Evolutionary conservation across 495 filamentous ascomycete species (phyloP), one percentile per base, ranked within the genome.

Genomic region (Monascus purpureus): DNA sequence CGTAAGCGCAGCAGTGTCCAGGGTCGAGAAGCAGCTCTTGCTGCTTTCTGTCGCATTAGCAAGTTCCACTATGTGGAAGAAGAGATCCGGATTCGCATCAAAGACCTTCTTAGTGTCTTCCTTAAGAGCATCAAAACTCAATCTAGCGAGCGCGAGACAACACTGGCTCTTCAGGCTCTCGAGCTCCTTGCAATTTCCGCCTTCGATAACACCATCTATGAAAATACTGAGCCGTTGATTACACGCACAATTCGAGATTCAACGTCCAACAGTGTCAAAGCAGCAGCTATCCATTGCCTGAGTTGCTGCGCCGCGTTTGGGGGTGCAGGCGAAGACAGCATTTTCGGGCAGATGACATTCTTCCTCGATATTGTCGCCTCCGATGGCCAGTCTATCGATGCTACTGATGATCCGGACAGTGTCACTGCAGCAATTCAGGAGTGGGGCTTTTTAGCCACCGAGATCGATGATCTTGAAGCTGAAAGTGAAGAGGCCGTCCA

Each of bases 401-500:
- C 88, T 5, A 58, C 61, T 8, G 87, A 95, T 42, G 78, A 74
- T 39, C 70, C 68, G 1, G 66, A 59, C 7, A 74, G 86, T n/a
- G 87, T 97, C 11, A 67, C 73, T 2, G 84, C 88, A 0, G 86
- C 88, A 2, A 65, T 92, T 4, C 74, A 83, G 43, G 79, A 81
- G 40, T 95, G 86, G 86, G 87, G 83, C 8, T 82, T 85, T 41
- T 65, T 93, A 7, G 82, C 79, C 8, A 92, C 81, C 7, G 73
- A 80, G 26, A 52, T 93, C 20, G 83, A 93, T 2, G 83, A 93
- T 40, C 61, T 93, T 18, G 73, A 84, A 43, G 66, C 63, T 4
- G 67, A 80, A 29, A 83, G 76, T 33, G 78, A 82, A 30, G 61
- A 69, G 4, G 76, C 81, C 7, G 77, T 93, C 45, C 80, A 93